Percentiles rank a stretch among this genome's conserved stretches.
Conservation (phyloP, 2,329 filamentous ascomycete species). For the Dactylella cylindrospora region DNA sequence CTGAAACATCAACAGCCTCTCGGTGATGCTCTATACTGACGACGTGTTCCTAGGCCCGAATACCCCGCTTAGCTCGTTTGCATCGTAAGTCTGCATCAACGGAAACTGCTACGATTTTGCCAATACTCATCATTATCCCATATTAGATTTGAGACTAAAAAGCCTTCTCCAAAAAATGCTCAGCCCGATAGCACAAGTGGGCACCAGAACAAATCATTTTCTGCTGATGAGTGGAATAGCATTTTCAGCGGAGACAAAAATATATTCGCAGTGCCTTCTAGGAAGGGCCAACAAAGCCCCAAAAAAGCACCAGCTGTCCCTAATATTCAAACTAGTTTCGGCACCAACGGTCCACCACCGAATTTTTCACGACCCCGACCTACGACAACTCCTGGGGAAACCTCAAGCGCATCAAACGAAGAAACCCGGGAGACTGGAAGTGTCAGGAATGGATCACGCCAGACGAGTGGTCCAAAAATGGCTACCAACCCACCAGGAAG, state of each 20-base stretch:
- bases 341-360: not conserved
- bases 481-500: not conserved
- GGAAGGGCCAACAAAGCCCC: constrained; percentile 33
- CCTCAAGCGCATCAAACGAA: not conserved
- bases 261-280: constrained; percentile 24
- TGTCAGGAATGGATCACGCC: constrained; percentile 1
- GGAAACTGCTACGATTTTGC: not conserved
- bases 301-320: constrained; percentile 23
- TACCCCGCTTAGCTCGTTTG: constrained; percentile 18
- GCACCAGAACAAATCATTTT: constrained; percentile 22
- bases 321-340: constrained; percentile 35
- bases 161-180: no score
- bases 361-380: constrained; percentile 42
- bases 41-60: not conserved
- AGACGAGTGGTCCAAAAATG: not conserved
- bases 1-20: not conserved
- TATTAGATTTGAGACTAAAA: constrained; percentile 33
- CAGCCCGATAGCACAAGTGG: no score
- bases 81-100: constrained; percentile 11
- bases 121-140: not conserved
- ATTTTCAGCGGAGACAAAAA: constrained; percentile 30
- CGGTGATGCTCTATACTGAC: not conserved
- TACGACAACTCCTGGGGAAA: constrained; percentile 16
- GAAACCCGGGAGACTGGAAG: not conserved
- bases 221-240: constrained; percentile 29